phyloP scores from a whole-genome alignment of 176 grass and related monocot genomes.

The Cenchrus purpureus region DNA sequence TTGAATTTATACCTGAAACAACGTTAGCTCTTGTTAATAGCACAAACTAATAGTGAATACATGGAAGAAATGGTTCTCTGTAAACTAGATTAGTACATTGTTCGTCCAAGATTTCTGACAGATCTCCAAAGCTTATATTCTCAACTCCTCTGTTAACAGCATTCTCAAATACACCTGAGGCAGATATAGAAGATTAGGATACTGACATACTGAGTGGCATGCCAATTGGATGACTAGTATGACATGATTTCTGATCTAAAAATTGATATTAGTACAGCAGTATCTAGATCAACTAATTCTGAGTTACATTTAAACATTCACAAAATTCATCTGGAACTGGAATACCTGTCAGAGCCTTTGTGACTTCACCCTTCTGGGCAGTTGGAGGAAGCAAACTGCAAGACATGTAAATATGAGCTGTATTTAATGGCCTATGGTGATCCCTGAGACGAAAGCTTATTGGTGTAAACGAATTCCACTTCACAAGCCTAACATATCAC shows the following conservation, averaged over 20 bases:
- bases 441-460: background rate
- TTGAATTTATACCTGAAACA: slow-evolving; percentile 96
- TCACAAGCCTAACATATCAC: slow-evolving; percentile 4
- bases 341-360: slow-evolving; percentile 94
- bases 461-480: background rate
- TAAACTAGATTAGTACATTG: slow-evolving; percentile 70
- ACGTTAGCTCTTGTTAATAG: slow-evolving; percentile 36
- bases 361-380: slow-evolving; percentile 89
- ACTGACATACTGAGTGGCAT: slow-evolving; percentile 17
- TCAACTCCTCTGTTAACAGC: slow-evolving; percentile 94
- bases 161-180: slow-evolving; percentile 91
- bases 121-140: slow-evolving; percentile 97
- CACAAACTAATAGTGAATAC: background rate
- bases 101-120: slow-evolving; percentile 94
- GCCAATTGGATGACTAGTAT: background rate
- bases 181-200: slow-evolving; percentile 40
- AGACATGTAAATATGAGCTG: slow-evolving; percentile 38
- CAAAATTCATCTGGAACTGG: slow-evolving; percentile 28
- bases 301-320: slow-evolving; percentile 22
- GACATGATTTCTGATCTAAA: background rate
- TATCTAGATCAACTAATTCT: slow-evolving; percentile 25
- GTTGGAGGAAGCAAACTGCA: slow-evolving; percentile 94
- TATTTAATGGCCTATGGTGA: slow-evolving; percentile 11
- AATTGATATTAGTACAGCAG: background rate
- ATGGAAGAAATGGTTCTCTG: slow-evolving; percentile 4